Percentiles rank a stretch among this genome's conserved stretches.
These are phyloP conservation scores for Venturia carpophila DNA, from an alignment of 2,329 filamentous ascomycete genomes.

Conservation along the genomic window DNA sequence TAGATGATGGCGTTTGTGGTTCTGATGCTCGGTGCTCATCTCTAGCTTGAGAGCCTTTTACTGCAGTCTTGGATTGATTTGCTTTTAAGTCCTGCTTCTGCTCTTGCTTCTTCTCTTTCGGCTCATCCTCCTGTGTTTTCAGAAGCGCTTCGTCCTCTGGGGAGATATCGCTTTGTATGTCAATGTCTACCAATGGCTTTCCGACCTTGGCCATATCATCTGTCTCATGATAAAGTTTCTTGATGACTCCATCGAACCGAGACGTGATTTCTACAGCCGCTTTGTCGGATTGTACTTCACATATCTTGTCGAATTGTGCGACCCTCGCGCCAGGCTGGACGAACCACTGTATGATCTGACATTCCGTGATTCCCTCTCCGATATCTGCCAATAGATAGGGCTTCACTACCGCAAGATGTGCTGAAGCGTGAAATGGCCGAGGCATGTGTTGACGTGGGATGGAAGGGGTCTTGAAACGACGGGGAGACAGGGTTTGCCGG, in stretches of 20 bases:
- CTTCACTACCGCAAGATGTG: slow-evolving; percentile 50
- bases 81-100: not conserved
- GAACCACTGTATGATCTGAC: slow-evolving; percentile 99
- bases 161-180: slow-evolving; percentile 72
- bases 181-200: slow-evolving; percentile 84
- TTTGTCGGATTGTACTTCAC: slow-evolving; percentile 98
- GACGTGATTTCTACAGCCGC: slow-evolving; percentile 81
- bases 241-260: slow-evolving; percentile 88
- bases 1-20: slow-evolving; percentile 32
- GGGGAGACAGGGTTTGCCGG: not conserved
- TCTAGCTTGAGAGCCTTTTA: not conserved
- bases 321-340: slow-evolving; percentile 91
- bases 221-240: slow-evolving; percentile 90
- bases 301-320: slow-evolving; percentile 95
- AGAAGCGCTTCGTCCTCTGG: slow-evolving; percentile 47
- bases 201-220: slow-evolving; percentile 96
- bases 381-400: slow-evolving; percentile 79
- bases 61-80: not conserved
- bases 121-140: slow-evolving; percentile 19
- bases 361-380: slow-evolving; percentile 90
- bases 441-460: slow-evolving; percentile 26
- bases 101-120: slow-evolving; percentile 5
- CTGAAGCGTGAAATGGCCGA: slow-evolving; percentile 29
- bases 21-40: not conserved
- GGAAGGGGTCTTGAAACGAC: slow-evolving; percentile 22